Evolutionary conservation across 1,284 basidiomycete species (phyloP).

Genomic region (Coniferiporia sulphurascens): DNA sequence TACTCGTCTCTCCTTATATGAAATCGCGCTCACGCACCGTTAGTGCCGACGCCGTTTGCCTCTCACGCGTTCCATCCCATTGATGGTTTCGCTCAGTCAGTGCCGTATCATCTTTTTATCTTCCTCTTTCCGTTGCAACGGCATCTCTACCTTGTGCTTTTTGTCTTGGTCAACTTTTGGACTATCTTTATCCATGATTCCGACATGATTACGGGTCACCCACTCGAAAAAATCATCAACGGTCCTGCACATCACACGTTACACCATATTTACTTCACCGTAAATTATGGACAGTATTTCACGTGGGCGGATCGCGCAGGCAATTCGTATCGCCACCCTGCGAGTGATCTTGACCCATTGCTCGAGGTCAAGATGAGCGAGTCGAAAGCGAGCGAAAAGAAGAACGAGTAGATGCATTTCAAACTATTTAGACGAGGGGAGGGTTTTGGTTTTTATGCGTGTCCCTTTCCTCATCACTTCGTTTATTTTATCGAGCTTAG

Average conservation of each 20-base stretch:
- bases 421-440: not conserved
- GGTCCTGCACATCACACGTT: constrained; percentile 97
- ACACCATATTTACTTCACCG: constrained; percentile 94
- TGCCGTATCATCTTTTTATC: constrained; percentile 94
- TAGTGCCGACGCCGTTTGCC: constrained; percentile 96
- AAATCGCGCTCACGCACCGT: constrained; percentile 6
- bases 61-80: constrained; percentile 97
- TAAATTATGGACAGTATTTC: constrained; percentile 98
- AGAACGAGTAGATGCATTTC: not conserved
- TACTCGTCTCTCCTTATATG: constrained; percentile 20
- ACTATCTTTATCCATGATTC: constrained; percentile 96
- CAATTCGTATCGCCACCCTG: constrained; percentile 86
- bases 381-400: constrained; percentile 2
- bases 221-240: constrained; percentile 90
- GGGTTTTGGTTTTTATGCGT: not conserved
- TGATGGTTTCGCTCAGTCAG: constrained; percentile 90
- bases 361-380: constrained; percentile 49
- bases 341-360: constrained; percentile 80
- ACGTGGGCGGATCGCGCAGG: constrained; percentile 88
- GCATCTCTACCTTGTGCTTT: constrained; percentile 74
- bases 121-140: constrained; percentile 92
- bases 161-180: constrained; percentile 91
- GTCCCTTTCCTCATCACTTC: not conserved
- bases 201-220: constrained; percentile 97
- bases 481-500: not conserved